These are phyloP conservation scores for Lyophyllum decastes DNA, from an alignment of 768 basidiomycete genomes.

Conservation along the genomic window DNA sequence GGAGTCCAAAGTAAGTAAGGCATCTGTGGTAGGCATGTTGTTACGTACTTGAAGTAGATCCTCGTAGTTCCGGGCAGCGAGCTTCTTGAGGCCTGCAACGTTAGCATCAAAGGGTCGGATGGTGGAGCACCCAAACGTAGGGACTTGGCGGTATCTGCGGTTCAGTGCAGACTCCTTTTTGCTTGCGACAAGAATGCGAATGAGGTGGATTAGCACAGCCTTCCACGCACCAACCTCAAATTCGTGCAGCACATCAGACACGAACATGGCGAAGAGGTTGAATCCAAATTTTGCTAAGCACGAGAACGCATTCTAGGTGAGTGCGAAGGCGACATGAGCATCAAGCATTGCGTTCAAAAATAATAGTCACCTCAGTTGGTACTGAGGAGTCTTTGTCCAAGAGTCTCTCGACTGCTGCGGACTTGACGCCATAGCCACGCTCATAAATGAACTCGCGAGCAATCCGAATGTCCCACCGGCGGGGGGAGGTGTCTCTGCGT, in stretches of 20 bases:
- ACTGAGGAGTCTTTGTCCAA: conserved; percentile 16
- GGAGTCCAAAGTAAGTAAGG: not conserved
- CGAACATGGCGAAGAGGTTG: conserved; percentile 25
- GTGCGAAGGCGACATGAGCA: not conserved
- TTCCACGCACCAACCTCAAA: conserved; percentile 39
- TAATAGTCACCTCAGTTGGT: conserved; percentile 16
- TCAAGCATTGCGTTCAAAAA: not conserved
- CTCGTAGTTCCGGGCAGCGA: not conserved
- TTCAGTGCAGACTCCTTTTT: conserved; percentile 8
- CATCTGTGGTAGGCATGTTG: not conserved
- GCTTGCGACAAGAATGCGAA: conserved; percentile 26
- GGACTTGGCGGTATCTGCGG: conserved; percentile 10
- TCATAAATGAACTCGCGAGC: conserved; percentile 26
- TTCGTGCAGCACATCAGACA: conserved; percentile 35
- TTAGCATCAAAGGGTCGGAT: not conserved
- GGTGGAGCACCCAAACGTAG: not conserved
- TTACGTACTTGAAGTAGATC: conserved; percentile 32
- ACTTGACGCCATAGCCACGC: not conserved
- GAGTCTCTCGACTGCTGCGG: not conserved
- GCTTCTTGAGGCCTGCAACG: not conserved
- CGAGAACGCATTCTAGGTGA: conserved; percentile 31
- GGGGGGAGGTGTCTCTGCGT: conserved; percentile 4
- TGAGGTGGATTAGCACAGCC: conserved; percentile 30
- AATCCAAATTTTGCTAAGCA: conserved; percentile 17
- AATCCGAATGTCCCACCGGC: conserved; percentile 8